Evolutionary conservation across 352 stramenopile species (phyloP), one percentile per base, ranked within the genome.

Genomic region (Phytophthora pistaciae): DNA sequence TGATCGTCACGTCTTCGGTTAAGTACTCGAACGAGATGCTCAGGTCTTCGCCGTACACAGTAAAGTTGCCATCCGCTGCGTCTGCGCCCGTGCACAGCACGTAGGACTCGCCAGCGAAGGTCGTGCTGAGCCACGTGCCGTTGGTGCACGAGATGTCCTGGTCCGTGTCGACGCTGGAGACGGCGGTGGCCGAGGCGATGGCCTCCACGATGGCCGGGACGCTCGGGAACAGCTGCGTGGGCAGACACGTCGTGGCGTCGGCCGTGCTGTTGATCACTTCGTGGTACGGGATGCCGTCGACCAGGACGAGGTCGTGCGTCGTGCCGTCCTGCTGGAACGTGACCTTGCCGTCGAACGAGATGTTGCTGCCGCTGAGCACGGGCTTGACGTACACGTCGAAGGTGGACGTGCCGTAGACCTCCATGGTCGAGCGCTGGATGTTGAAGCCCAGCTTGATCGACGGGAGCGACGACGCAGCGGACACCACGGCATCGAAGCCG

Each of bases 401-500:
- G 54, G 58, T 69, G 53, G 72, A 74, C 36, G 76, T 40, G n/a
- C 79, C 77, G 55, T 89, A 82, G 46, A 88, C 68, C 14, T 74
- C 68, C 80, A 91, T 89, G 20, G 80, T 78, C 53, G 65, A 74
- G 21, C 83, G 80, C 57, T 89, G 83, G 64, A 85, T 77, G 38
- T 77, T 73, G 75, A 91, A 81, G 7, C 55, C 69, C 7, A 88
- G 64, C 20, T 74, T 76, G 50, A 85, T 58, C 14, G 68, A 83
- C 16, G 77, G 60, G 25, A 83, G 63, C 21, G 74, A 66, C 5
- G 64, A 70, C 11, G 64, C 42, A 5, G 68, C 71, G 54, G 49
- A 36, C 1, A 36, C 40, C 11, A 66, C 65, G 16, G 59, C 48
- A 52, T 74, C 23, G 40, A 70, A 67, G 60, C 36, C 13, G 14